Conservation (phyloP, 2,329 filamentous ascomycete species). For the Elsinoe batatas region DNA sequence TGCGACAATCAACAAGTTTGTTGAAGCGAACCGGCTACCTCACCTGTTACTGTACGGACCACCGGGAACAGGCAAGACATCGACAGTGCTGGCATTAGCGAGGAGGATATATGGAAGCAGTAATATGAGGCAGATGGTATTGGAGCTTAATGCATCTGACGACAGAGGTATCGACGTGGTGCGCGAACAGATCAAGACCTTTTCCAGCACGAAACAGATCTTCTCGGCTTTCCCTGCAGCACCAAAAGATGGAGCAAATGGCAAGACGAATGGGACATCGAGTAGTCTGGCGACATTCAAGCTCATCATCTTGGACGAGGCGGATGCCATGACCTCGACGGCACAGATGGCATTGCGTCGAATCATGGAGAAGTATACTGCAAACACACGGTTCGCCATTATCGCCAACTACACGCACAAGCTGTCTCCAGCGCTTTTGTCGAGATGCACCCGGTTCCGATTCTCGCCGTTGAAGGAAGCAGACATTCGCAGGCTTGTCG, state of each 20-base stretch:
- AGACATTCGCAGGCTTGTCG: conserved; percentile 77
- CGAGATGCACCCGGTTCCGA: conserved; percentile 85
- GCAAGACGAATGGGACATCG: conserved; percentile 34
- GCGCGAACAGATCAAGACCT: conserved; percentile 98
- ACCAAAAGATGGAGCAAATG: conserved; percentile 25
- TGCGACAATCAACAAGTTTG: conserved; percentile 93
- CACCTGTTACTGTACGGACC: conserved; percentile 95
- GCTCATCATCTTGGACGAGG: conserved; percentile 94
- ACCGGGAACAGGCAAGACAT: conserved; percentile 94
- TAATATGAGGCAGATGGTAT: conserved; percentile 96
- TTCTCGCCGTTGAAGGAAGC: conserved; percentile 86
- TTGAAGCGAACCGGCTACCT: conserved; percentile 87
- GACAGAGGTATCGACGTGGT: conserved; percentile 97
- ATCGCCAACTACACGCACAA: conserved; percentile 99
- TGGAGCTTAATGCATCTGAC: conserved; percentile 94
- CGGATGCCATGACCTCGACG: conserved; percentile 98
- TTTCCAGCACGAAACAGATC: conserved; percentile 95
- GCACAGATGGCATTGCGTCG: conserved; percentile 93
- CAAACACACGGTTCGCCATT: conserved; percentile 94
- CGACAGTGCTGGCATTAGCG: conserved; percentile 86
- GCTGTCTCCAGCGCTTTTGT: conserved; percentile 82
- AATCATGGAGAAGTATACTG: conserved; percentile 99
- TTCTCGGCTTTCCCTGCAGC: conserved; percentile 53
- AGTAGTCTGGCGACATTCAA: conserved; percentile 66
- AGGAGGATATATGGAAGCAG: conserved; percentile 82